Evolutionary conservation across 2,329 filamentous ascomycete species (phyloP).

Genomic region (Clarireedia hainanense): DNA sequence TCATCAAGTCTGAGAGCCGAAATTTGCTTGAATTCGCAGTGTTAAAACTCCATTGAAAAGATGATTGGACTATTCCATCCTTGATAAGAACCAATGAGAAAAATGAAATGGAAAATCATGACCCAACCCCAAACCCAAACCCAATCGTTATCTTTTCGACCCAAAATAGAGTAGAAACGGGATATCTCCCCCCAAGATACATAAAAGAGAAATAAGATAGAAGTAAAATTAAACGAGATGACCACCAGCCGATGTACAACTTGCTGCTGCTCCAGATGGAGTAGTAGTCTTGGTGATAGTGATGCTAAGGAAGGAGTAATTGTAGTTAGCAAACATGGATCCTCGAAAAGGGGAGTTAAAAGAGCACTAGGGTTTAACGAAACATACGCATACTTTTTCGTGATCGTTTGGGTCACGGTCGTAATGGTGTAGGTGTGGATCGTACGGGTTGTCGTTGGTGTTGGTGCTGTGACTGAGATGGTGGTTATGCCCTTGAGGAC

Average conservation of each 20-base stretch:
- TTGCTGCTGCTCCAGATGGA: neutral
- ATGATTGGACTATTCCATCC: too few relatives aligned
- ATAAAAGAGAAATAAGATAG: neutral
- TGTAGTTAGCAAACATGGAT: neutral
- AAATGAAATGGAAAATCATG: too few relatives aligned
- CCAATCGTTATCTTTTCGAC: too few relatives aligned
- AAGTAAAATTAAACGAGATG: neutral
- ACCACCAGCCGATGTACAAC: constrained; percentile 2
- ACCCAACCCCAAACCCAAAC: too few relatives aligned
- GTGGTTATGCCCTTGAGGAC: neutral
- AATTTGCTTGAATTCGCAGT: too few relatives aligned
- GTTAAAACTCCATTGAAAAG: too few relatives aligned
- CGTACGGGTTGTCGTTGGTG: neutral
- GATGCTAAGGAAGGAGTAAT: neutral
- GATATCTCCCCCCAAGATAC: neutral
- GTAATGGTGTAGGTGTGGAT: neutral
- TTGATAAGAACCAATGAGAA: too few relatives aligned
- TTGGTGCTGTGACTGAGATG: constrained; percentile 1
- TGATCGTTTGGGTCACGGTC: neutral
- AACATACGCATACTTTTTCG: constrained; percentile 2
- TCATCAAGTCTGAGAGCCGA: too few relatives aligned
- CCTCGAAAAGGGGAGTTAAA: too few relatives aligned
- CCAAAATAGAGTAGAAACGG: too few relatives aligned
- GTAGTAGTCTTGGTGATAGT: constrained; percentile 4
- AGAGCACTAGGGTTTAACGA: neutral